phyloP scores from a whole-genome alignment of 306 rosid species.

The Inga laurina region DNA sequence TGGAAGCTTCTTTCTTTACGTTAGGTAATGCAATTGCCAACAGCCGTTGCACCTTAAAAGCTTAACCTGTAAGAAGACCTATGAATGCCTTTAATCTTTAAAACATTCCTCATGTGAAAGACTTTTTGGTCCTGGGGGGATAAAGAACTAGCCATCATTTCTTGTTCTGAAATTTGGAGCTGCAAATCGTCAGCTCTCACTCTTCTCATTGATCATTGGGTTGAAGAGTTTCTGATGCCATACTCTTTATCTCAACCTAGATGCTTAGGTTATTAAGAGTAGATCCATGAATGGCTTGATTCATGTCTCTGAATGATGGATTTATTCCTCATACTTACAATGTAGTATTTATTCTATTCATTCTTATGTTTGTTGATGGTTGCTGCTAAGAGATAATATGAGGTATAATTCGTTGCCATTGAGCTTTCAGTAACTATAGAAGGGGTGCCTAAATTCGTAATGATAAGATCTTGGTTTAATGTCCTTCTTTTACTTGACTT shows the following conservation, averaged over 20 bases:
- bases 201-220: not conserved
- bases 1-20: not conserved
- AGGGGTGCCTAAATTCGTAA: constrained; percentile 17
- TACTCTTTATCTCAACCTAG: not conserved
- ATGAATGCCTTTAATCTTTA: not conserved
- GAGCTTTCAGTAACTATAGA: constrained; percentile 19
- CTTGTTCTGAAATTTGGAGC: not conserved
- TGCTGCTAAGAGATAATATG: not conserved
- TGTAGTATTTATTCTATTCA: not conserved
- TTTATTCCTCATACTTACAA: not conserved
- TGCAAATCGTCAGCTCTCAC: not conserved
- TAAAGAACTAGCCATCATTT: not conserved
- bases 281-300: not conserved
- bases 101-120: not conserved
- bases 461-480: constrained; percentile 27
- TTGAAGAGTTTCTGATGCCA: not conserved
- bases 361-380: not conserved
- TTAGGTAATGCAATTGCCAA: not conserved
- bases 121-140: not conserved
- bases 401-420: not conserved
- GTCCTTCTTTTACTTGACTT: constrained; percentile 19
- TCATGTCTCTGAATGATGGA: not conserved
- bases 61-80: not conserved
- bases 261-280: not conserved
- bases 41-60: not conserved